These are phyloP conservation scores for Cicer arietinum DNA, from an alignment of 306 rosid genomes.

Conservation along the genomic window DNA sequence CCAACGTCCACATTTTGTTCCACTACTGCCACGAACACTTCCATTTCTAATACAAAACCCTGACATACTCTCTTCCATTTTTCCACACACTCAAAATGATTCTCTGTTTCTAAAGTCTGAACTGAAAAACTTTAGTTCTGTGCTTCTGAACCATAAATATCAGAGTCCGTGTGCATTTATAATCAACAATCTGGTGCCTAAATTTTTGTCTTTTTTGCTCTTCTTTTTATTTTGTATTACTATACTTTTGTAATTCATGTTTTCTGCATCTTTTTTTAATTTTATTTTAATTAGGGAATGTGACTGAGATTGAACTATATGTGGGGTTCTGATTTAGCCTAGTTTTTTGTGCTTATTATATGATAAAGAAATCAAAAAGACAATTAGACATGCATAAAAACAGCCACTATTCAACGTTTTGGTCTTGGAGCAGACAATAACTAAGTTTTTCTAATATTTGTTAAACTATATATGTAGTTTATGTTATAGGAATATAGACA, in stretches of 20 bases:
- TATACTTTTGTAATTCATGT: slow-evolving; percentile 43
- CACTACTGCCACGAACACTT: slow-evolving; percentile 49
- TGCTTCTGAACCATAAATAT: slow-evolving; percentile 59
- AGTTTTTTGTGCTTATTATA: slow-evolving; percentile 61
- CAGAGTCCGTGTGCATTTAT: slow-evolving; percentile 69
- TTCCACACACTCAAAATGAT: slow-evolving; percentile 20
- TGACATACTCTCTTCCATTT: slow-evolving; percentile 75
- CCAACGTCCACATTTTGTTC: slow-evolving; percentile 96
- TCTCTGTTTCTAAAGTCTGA: slow-evolving; percentile 35
- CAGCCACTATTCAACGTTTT: slow-evolving; percentile 78
- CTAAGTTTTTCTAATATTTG: slow-evolving; percentile 53
- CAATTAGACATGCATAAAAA: slow-evolving; percentile 75
- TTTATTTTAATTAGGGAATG: slow-evolving; percentile 64
- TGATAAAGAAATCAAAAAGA: slow-evolving; percentile 42
- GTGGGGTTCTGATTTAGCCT: slow-evolving; percentile 45
- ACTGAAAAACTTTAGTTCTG: slow-evolving; percentile 47
- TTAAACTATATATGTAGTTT: slow-evolving; percentile 15
- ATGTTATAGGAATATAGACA: slow-evolving; percentile 15
- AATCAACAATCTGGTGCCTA: slow-evolving; percentile 32
- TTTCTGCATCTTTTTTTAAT: slow-evolving; percentile 35
- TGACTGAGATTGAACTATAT: slow-evolving; percentile 48
- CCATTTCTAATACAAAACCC: slow-evolving; percentile 63
- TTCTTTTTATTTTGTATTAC: slow-evolving; percentile 33
- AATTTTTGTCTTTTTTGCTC: slow-evolving; percentile 14
- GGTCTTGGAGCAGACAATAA: slow-evolving; percentile 65